These are phyloP conservation scores for Metarhizium sp. DNA, from an alignment of 2,329 filamentous ascomycete species.

Conservation along the genomic window DNA sequence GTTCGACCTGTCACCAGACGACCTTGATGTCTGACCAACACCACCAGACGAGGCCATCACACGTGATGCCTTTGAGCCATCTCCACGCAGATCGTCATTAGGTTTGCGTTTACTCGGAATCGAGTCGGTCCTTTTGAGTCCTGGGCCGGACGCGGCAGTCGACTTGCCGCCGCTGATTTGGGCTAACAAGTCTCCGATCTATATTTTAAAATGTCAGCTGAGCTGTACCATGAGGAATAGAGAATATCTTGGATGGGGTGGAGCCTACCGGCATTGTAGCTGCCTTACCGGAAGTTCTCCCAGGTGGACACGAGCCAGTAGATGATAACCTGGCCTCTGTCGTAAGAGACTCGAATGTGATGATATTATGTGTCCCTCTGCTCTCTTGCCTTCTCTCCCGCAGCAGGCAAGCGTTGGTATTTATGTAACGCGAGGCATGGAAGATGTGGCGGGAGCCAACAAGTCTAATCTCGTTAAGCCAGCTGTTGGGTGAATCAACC, in stretches of 20 bases:
- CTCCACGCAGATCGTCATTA: slow-evolving; percentile 35
- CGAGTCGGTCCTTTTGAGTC: slow-evolving; percentile 15
- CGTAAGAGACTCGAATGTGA: not conserved
- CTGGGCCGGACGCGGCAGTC: slow-evolving; percentile 23
- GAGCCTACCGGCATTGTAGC: slow-evolving; percentile 22
- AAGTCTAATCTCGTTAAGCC: not conserved
- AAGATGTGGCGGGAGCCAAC: not conserved
- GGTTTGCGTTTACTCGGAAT: slow-evolving; percentile 46
- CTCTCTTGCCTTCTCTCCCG: not conserved
- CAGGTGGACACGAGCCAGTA: not conserved
- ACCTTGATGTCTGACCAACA: slow-evolving; percentile 2
- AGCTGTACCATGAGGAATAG: not conserved
- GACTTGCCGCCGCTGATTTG: slow-evolving; percentile 50
- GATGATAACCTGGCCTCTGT: not conserved
- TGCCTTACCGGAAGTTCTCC: not conserved
- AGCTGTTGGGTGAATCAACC: not conserved
- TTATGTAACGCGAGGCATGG: slow-evolving; percentile 3
- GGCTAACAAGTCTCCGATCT: slow-evolving; percentile 33
- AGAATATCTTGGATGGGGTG: not conserved
- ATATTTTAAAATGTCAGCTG: not conserved
- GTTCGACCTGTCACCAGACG: not conserved
- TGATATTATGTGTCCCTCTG: not conserved
- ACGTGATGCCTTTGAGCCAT: slow-evolving; percentile 33
- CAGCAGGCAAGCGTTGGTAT: slow-evolving; percentile 1
- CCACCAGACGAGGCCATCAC: slow-evolving; percentile 9